A percentile compares a stretch with the other conserved stretches of the same genome.
phyloP scores from a whole-genome alignment of 352 stramenopile species.

The Globisporangium cederbergense region DNA sequence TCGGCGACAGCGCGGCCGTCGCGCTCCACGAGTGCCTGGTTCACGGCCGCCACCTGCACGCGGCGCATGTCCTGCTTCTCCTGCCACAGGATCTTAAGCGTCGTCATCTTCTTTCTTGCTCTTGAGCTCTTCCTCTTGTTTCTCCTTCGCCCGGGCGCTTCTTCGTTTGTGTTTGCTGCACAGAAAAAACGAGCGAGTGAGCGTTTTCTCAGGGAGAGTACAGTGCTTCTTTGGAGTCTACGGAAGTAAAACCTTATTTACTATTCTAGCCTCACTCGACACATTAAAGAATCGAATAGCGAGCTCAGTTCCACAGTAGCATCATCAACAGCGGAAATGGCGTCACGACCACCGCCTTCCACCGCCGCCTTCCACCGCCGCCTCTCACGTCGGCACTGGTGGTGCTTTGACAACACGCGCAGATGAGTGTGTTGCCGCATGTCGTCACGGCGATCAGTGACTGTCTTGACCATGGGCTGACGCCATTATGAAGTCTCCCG shows the following conservation, averaged over 20 bases:
- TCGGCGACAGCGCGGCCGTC: conserved; percentile 35
- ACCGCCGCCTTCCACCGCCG: neutral
- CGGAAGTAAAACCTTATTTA: no score
- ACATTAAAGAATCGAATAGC: no score
- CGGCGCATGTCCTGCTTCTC: conserved; percentile 84
- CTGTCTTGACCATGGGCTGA: neutral
- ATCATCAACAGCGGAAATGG: neutral
- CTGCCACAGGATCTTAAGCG: conserved; percentile 82
- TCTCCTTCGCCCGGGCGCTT: neutral
- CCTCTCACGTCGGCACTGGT: neutral
- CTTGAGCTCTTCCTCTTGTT: neutral
- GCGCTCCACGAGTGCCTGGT: conserved; percentile 46
- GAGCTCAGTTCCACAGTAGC: neutral
- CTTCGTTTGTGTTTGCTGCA: neutral
- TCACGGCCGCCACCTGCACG: conserved; percentile 68
- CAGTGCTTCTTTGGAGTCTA: neutral
- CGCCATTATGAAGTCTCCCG: neutral
- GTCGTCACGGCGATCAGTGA: neutral
- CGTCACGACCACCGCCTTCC: neutral
- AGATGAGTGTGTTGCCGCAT: neutral
- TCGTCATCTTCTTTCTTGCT: conserved; percentile 44
- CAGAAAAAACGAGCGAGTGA: neutral
- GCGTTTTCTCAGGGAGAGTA: neutral
- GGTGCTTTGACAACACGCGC: neutral
- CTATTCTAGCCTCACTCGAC: no score